A percentile compares a stretch with the other conserved stretches of the same genome.
Conservation (phyloP, 495 filamentous ascomycete species). For the Penicillium silybi region DNA sequence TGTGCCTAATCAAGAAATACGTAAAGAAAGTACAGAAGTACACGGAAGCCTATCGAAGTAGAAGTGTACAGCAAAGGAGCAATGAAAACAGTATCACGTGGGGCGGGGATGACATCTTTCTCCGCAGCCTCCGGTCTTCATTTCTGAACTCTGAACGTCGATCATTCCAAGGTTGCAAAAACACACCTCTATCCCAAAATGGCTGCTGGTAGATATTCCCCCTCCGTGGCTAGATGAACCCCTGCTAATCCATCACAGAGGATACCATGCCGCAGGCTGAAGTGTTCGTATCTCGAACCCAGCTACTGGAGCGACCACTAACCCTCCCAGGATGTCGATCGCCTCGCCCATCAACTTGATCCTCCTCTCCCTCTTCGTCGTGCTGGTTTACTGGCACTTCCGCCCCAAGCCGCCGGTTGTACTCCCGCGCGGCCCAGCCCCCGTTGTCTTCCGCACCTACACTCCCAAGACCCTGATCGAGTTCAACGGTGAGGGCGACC, state of each 20-base stretch:
- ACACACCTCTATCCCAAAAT: slow-evolving; percentile 5
- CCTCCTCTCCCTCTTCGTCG: slow-evolving; percentile 63
- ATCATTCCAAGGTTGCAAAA: neutral
- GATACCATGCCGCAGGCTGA: slow-evolving; percentile 17
- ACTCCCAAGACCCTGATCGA: slow-evolving; percentile 78
- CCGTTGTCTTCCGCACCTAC: slow-evolving; percentile 86
- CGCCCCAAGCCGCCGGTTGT: slow-evolving; percentile 55
- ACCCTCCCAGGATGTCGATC: slow-evolving; percentile 49
- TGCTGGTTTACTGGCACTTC: slow-evolving; percentile 66
- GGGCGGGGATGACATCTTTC: slow-evolving; percentile 16
- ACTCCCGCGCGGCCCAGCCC: slow-evolving; percentile 66
- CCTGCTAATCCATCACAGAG: neutral
- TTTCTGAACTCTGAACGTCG: neutral
- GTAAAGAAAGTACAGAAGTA: neutral
- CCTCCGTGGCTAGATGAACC: neutral
- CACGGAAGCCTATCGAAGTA: neutral
- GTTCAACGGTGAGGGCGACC: slow-evolving; percentile 75
- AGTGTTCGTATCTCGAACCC: slow-evolving; percentile 15
- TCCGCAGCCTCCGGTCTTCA: slow-evolving; percentile 11
- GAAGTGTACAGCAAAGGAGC: neutral
- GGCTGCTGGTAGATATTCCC: slow-evolving; percentile 3
- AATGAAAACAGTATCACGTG: slow-evolving; percentile 11
- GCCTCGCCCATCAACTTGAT: slow-evolving; percentile 76
- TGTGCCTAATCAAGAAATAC: neutral
- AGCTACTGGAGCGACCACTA: neutral